Evolutionary conservation across 2,329 filamentous ascomycete species (phyloP).

Genomic region (Arthrobotrys megalospora): DNA sequence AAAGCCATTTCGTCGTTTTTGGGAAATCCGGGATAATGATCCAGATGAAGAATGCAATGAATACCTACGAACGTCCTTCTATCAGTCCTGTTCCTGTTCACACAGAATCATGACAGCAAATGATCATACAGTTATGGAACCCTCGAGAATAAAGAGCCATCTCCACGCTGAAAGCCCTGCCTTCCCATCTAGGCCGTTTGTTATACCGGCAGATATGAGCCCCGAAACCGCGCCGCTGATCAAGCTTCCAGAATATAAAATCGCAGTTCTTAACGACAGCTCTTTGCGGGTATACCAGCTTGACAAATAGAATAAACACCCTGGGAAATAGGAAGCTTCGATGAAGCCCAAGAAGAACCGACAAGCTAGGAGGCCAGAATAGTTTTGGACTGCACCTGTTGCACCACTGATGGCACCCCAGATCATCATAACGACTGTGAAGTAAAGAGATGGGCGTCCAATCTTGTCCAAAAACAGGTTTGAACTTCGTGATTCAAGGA

Average conservation of each 20-base stretch:
- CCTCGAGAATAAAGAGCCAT: constrained; percentile 80
- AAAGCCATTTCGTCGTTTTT: constrained; percentile 74
- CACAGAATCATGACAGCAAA: neutral
- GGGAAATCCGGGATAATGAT: constrained; percentile 80
- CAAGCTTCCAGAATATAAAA: constrained; percentile 78
- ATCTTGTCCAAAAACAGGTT: constrained; percentile 72
- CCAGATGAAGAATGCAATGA: constrained; percentile 73
- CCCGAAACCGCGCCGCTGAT: constrained; percentile 81
- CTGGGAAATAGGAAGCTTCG: constrained; percentile 76
- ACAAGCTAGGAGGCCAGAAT: constrained; percentile 72
- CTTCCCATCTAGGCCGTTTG: constrained; percentile 75
- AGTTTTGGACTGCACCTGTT: constrained; percentile 72
- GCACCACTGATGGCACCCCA: constrained; percentile 76
- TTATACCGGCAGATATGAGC: constrained; percentile 77
- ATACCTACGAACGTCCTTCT: constrained; percentile 66
- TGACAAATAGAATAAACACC: constrained; percentile 76
- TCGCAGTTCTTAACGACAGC: constrained; percentile 76
- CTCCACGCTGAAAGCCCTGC: constrained; percentile 75
- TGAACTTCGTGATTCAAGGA: constrained; percentile 64
- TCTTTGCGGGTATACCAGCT: constrained; percentile 78
- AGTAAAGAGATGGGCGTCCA: constrained; percentile 71
- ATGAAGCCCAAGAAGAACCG: constrained; percentile 76
- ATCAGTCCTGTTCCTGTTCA: neutral
- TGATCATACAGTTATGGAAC: constrained; percentile 72
- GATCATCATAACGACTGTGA: constrained; percentile 72